A percentile compares a stretch with the other conserved stretches of the same genome.
Conservation (phyloP, 768 basidiomycete genomes). For the Trametes cubensis region DNA sequence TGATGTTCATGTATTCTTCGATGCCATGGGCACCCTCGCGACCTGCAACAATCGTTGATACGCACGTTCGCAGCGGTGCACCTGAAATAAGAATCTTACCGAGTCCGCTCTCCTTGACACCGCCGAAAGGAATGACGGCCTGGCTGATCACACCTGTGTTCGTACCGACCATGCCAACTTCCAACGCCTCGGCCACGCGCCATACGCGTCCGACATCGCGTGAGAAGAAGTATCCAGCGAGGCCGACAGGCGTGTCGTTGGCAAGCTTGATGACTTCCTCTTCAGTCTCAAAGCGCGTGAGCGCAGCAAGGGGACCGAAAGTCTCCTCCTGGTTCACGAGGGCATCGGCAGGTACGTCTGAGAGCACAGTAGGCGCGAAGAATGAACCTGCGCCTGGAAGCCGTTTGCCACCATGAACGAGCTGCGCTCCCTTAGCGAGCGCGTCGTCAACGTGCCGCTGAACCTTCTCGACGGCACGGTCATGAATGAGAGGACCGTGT, state of each 20-base stretch:
- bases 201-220: conserved; percentile 86
- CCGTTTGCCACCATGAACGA: conserved; percentile 87
- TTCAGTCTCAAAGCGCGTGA: conserved; percentile 91
- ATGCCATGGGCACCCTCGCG: conserved; percentile 91
- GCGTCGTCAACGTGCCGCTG: conserved; percentile 87
- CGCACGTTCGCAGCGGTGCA: conserved; percentile 39
- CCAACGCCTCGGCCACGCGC: conserved; percentile 92
- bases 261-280: conserved; percentile 88
- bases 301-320: conserved; percentile 88
- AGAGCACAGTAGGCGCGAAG: conserved; percentile 87
- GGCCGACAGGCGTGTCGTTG: conserved; percentile 79
- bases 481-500: conserved; percentile 94
- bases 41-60: conserved; percentile 42
- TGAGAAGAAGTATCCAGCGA: conserved; percentile 94
- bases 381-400: conserved; percentile 62
- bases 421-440: conserved; percentile 77
- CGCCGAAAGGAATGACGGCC: conserved; percentile 85
- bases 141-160: conserved; percentile 83
- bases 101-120: conserved; percentile 86
- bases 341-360: conserved; percentile 75
- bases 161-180: conserved; percentile 90
- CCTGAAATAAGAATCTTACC: conserved; percentile 37
- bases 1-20: conserved; percentile 83
- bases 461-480: conserved; percentile 84
- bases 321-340: conserved; percentile 84